A percentile compares a stretch with the other conserved stretches of the same genome.
Conservation (phyloP, 495 filamentous ascomycete genomes). For the Neurospora sp. region DNA sequence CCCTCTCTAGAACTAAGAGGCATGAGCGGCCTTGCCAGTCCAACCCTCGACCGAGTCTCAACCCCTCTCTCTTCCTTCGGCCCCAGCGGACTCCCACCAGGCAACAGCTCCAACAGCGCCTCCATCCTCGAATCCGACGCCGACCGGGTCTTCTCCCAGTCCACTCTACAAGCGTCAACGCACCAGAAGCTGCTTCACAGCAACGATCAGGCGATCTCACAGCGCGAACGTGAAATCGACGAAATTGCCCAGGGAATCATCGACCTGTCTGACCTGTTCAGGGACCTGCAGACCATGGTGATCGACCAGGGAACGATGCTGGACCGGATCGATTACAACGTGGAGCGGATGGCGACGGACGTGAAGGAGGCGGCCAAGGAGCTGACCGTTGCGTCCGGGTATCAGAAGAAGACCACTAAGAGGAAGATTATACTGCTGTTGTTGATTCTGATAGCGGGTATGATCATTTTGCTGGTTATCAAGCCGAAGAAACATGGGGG, state of each 20-base stretch:
- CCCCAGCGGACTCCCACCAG: conserved; percentile 13
- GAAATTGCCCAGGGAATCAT: conserved; percentile 97
- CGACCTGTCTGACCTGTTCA: conserved; percentile 90
- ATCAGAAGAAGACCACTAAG: conserved; percentile 81
- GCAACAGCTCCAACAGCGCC: conserved; percentile 41
- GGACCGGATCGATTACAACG: conserved; percentile 96
- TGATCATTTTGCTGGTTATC: conserved; percentile 76
- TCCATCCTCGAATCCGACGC: conserved; percentile 82
- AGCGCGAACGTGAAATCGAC: conserved; percentile 94
- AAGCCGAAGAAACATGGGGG: conserved; percentile 57
- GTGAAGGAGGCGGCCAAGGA: conserved; percentile 91
- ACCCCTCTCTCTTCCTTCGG: conserved; percentile 41
- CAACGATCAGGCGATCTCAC: conserved; percentile 77
- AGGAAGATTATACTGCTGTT: conserved; percentile 83
- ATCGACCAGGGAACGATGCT: conserved; percentile 98
- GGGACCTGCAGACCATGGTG: conserved; percentile 90
- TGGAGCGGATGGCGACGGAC: conserved; percentile 81
- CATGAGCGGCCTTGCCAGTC: conserved; percentile 42
- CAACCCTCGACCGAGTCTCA: conserved; percentile 38
- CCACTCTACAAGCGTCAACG: conserved; percentile 63
- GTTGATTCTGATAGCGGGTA: conserved; percentile 68
- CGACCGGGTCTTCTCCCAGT: conserved; percentile 85
- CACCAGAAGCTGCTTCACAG: conserved; percentile 56
- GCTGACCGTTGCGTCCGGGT: conserved; percentile 71
- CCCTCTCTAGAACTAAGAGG: conserved; percentile 64